Conservation (phyloP, 345 rosid species). For the Adansonia digitata region DNA sequence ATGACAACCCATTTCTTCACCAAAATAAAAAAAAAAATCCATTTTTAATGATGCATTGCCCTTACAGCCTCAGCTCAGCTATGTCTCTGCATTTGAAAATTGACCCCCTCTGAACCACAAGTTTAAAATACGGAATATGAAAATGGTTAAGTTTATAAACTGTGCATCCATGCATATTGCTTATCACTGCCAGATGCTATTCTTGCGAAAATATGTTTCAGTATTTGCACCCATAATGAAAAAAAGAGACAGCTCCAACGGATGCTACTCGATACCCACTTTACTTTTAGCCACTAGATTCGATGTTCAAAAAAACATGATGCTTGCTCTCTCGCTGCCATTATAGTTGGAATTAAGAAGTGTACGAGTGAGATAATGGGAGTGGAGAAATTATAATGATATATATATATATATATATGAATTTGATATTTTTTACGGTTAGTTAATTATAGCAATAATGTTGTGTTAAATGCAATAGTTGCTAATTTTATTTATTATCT, state of each 20-base stretch:
- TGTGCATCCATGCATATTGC: background rate
- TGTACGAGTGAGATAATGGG: background rate
- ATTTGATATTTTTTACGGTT: no score
- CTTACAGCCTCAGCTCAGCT: no score
- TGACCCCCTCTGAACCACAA: background rate
- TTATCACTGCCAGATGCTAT: constrained; percentile 14
- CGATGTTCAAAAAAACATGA: background rate
- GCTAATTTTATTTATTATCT: no score
- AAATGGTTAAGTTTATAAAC: background rate
- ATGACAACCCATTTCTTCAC: background rate
- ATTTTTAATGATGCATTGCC: background rate
- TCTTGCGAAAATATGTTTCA: constrained; percentile 16
- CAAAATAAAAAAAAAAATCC: background rate
- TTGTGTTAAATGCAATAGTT: no score
- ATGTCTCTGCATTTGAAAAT: no score
- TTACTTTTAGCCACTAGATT: constrained; percentile 12
- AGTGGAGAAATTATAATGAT: background rate
- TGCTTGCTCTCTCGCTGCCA: background rate
- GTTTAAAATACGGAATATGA: background rate
- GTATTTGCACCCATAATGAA: background rate
- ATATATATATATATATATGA: background rate
- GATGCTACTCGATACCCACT: background rate
- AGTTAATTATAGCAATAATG: no score
- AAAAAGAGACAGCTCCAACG: background rate
- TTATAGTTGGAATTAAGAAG: background rate